Conservation (phyloP, 768 basidiomycete species). For the Phylloporus scabripes region DNA sequence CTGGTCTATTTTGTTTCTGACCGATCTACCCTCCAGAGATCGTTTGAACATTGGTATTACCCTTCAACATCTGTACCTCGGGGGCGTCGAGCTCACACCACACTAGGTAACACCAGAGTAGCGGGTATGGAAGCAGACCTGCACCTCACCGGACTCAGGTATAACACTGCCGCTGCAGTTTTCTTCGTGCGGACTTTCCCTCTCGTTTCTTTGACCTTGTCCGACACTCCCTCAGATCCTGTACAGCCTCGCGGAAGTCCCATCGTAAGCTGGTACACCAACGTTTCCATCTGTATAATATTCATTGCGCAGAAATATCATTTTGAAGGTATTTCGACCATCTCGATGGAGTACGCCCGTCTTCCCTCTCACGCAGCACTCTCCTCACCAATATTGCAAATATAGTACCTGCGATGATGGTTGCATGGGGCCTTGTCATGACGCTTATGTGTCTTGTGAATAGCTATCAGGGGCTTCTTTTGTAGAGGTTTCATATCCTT, state of each 20-base stretch:
- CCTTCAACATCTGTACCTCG: background rate
- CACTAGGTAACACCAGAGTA: background rate
- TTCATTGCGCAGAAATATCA: background rate
- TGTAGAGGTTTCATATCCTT: background rate
- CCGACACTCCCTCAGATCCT: background rate
- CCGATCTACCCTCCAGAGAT: background rate
- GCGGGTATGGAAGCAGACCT: background rate
- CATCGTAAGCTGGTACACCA: background rate
- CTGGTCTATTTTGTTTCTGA: background rate
- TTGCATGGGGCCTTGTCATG: slow-evolving; percentile 1
- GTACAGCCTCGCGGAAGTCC: background rate
- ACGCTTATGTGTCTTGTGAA: slow-evolving; percentile 2
- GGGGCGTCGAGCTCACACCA: background rate
- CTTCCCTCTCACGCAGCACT: background rate
- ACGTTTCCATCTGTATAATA: background rate
- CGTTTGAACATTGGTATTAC: background rate
- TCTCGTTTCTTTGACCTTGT: background rate
- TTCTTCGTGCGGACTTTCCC: background rate
- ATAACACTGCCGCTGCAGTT: slow-evolving; percentile 1
- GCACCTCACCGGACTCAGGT: background rate
- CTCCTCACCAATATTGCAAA: background rate
- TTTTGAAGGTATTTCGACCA: background rate
- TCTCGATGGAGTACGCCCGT: slow-evolving; percentile 1
- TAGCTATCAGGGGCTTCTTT: background rate
- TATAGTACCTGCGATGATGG: background rate